A percentile compares a stretch with the other conserved stretches of the same genome.
Conservation (phyloP, 2,329 filamentous ascomycete species). For the Neurospora sp. region DNA sequence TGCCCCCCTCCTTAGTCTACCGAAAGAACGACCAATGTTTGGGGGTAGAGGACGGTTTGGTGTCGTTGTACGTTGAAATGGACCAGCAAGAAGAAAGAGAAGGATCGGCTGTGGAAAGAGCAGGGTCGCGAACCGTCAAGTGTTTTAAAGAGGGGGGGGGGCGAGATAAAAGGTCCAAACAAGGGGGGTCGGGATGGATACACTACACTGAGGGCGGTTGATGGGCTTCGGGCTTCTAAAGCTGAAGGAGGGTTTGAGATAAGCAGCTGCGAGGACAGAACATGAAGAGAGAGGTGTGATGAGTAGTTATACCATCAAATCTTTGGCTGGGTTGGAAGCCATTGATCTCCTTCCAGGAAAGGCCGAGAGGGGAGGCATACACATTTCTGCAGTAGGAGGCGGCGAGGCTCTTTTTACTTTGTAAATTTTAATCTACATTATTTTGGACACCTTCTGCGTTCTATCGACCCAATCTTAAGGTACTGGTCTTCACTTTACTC, state of each 20-base stretch:
- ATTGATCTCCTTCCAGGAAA: background rate
- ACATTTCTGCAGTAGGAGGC: background rate
- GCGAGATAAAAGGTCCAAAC: background rate
- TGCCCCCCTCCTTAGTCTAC: background rate
- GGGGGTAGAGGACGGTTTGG: background rate
- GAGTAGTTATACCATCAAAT: background rate
- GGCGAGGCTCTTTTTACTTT: background rate
- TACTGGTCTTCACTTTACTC: background rate
- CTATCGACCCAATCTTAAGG: background rate
- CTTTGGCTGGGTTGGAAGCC: background rate
- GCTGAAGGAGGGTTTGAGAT: background rate
- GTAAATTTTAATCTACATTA: conserved; percentile 8
- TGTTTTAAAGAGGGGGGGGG: background rate
- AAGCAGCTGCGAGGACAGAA: background rate
- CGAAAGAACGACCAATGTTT: background rate
- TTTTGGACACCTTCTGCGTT: conserved; percentile 3
- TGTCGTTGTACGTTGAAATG: background rate
- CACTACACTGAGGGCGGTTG: background rate
- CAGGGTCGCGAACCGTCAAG: background rate
- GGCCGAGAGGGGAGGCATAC: background rate
- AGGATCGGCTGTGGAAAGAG: background rate
- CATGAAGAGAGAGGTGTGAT: background rate
- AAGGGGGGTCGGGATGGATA: background rate
- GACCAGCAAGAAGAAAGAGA: background rate
- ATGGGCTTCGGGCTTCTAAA: background rate